Evolutionary conservation across 768 basidiomycete species (phyloP), one percentile per base, ranked within the genome.

Genomic region (Russula vinacea): DNA sequence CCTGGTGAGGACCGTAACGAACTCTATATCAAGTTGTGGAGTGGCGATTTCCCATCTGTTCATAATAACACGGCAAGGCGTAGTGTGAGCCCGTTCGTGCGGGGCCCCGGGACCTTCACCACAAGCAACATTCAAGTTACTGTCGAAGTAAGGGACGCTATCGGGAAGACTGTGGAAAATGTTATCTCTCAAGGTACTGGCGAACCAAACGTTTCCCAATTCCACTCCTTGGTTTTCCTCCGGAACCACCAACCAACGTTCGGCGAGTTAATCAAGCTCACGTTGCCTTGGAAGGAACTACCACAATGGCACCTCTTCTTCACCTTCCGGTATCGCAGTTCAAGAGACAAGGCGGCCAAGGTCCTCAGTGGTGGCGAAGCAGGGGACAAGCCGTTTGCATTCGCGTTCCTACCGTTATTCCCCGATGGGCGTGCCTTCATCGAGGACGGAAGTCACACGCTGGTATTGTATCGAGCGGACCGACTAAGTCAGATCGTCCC

Each of bases 1-100:
- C 95, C 95, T 3, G 92, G 90, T 8, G 89, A 92, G 66, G 76
- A 85, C n/a, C 86, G 96, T 17, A 98, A 98, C 71, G 96, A 98
- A 68, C 80, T 98, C 14, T 98, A 98, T 74, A 83, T 98, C 78
- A 97, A 97, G 74, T 82, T 98, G 0, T 98, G 94, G 94, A 89
- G 87, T 60, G 96, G 92, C 44, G 90, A 94, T 67, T 98, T 98
- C 72, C 76, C 80, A 2, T 76, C 83, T 0, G 78, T 83, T 3
- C 81, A 83, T 64, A 75, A 74, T 47, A 75, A 76, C 32, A 75
- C 78, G 49, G 79, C 87, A 3, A 87, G 88, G 50, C 75, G 78
- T 33, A 82, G 79, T 67, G 79, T 90, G 56, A 80, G 79, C 66
- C 78, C 74, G 60, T 83, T 90, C 74, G 80, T 85, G 24, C 82